Evolutionary conservation across 2,329 filamentous ascomycete species (phyloP), one percentile per base, ranked within the genome.

Genomic region (Arthroderma uncinatum): DNA sequence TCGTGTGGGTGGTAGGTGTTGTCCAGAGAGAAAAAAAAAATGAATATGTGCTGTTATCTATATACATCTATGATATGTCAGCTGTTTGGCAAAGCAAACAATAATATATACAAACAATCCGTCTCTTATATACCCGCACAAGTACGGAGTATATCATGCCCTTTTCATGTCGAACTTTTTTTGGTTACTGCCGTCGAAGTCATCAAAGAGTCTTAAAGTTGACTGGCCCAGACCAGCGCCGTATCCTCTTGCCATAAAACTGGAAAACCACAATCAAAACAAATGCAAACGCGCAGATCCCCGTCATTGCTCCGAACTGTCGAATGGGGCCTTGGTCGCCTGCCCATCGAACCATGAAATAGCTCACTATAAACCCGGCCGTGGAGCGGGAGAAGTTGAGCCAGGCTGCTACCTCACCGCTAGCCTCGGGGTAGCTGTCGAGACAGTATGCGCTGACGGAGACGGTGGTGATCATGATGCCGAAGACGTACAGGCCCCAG

Each of bases 401-500:
- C 76, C 76, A 79, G 0, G 76, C 74, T 5, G 74, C 74, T 2
- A 80, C 78, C 62, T 80, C 78, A 2, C 78, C 78, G n/a, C 73
- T 75, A 1, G 75, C 78, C 64, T 80, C 75, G 0, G 79, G 79
- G 65, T 81, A 82, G 60, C 71, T 72, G 66, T 82, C 79, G 6
- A 82, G 74, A 28, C 73, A 71, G 63, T 81, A 82, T 6, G 76
- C 74, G 58, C 73, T 77, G 28, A 80, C 67, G 1, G 75, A 77
- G 2, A 79, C 77, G 0, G 78, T 80, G 1, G 73, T 74, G 58
- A 79, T 73, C 76, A 80, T 82, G 64, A 80, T 75, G 1, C 78
- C 78, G 60, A 80, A 80, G 4, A 77, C 75, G 59, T 81, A 80
- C 10, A 81, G 65, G 0, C 78, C 79, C 78, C 79, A 82, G 5